Evolutionary conservation across 2,329 filamentous ascomycete genomes (phyloP).

Genomic region (Eurotiales sp.): DNA sequence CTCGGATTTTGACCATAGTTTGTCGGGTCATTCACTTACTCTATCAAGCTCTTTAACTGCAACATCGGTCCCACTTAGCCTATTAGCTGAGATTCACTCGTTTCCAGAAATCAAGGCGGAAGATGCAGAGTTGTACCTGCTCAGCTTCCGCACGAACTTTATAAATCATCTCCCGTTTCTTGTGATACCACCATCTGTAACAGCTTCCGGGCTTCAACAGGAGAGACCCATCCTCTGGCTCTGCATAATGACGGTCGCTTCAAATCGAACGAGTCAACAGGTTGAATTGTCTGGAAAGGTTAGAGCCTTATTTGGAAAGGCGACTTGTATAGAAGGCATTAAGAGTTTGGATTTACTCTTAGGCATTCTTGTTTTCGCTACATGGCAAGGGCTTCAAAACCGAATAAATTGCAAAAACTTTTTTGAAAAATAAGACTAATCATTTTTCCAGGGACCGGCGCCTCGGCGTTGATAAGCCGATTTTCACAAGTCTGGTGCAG

Average conservation of each 20-base stretch:
- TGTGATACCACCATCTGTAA: neutral
- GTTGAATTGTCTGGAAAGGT: slow-evolving; percentile 1
- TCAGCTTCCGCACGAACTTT: slow-evolving; percentile 3
- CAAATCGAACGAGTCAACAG: slow-evolving; percentile 1
- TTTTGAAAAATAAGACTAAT: neutral
- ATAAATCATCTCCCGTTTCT: slow-evolving; percentile 2
- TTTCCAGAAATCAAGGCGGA: neutral
- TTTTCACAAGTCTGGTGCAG: slow-evolving; percentile 4
- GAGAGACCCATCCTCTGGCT: slow-evolving; percentile 10
- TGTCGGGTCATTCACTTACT: neutral
- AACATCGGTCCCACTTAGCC: neutral
- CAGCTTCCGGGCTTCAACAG: neutral
- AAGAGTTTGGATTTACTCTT: slow-evolving; percentile 2
- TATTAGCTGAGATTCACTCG: neutral
- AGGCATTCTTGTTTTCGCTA: slow-evolving; percentile 2
- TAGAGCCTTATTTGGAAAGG: neutral
- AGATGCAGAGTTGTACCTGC: slow-evolving; percentile 1
- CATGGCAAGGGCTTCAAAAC: neutral
- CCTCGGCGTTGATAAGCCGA: neutral
- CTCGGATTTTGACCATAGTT: neutral
- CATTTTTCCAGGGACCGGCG: neutral
- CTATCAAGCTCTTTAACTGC: neutral
- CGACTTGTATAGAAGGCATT: neutral
- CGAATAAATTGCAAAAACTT: neutral
- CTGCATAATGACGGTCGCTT: slow-evolving; percentile 8